Evolutionary conservation across 2,329 filamentous ascomycete genomes (phyloP).

Genomic region (Fusarium torulosum): DNA sequence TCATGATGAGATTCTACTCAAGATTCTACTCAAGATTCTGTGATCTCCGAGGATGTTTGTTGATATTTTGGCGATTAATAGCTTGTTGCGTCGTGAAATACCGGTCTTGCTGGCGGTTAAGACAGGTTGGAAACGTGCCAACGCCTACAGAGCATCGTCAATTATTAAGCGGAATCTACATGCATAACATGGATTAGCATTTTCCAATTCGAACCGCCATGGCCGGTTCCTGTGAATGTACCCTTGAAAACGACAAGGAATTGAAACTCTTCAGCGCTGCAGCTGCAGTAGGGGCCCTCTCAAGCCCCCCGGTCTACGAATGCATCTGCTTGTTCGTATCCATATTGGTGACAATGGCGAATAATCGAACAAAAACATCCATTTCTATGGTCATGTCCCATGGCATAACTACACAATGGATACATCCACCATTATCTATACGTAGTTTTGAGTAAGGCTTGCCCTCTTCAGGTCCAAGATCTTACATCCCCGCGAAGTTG

Average conservation of each 20-base stretch:
- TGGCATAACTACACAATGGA: conserved; percentile 18
- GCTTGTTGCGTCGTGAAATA: background rate
- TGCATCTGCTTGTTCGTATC: conserved; percentile 12
- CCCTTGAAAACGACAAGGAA: conserved; percentile 21
- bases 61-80: background rate
- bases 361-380: conserved; percentile 30
- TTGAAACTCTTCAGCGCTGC: conserved; percentile 13
- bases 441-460: background rate
- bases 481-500: background rate
- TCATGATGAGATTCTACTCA: conserved; percentile 31
- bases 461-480: background rate
- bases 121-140: background rate
- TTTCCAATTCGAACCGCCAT: conserved; percentile 20
- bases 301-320: conserved; percentile 16
- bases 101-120: background rate
- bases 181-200: conserved; percentile 15
- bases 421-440: conserved; percentile 18
- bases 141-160: background rate
- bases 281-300: conserved; percentile 28
- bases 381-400: conserved; percentile 28
- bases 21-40: conserved; percentile 3
- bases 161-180: background rate
- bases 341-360: conserved; percentile 22
- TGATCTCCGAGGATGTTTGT: conserved; percentile 11
- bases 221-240: conserved; percentile 20